Evolutionary conservation across 2,329 filamentous ascomycete genomes (phyloP), one percentile per base, ranked within the genome.

Genomic region (Diaporthe sp.): DNA sequence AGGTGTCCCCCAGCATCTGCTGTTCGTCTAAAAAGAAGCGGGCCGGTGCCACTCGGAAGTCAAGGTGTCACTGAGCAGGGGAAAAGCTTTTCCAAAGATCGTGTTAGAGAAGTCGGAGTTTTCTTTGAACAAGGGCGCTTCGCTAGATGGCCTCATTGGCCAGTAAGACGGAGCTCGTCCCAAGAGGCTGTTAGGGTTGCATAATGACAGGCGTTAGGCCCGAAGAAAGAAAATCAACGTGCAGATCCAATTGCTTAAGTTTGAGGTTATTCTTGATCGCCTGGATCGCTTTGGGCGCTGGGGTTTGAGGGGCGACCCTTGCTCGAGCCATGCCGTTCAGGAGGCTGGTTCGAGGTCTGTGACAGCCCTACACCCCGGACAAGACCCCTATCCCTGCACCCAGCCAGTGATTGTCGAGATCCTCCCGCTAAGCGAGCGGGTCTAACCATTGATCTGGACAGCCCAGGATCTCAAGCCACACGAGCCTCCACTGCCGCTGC

Each of bases 251-350:
- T n/a, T 70, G 47, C 65, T 55, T 42, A 70, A 55, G 65, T 70
- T 55, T 70, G 65, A 55, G 65, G 65, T 55, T 70, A 70, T 70
- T 55, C 65, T 70, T 70, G 65, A 53, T 68, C 47, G 63, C 63
- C 65, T 68, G 39, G 65, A 53, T 68, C 47, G 65, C 65, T 53
- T 53, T 68, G 63, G 63, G 49, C 47, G 34, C 63, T 68, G 44
- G 63, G 63, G 44, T 67, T 37, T 67, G 63, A 51, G 63, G 63
- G 17, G 44, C 20, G 9, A 37, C 25, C 61, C 61, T 49, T 49
- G 60, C 39, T 17, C 20, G 9, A 37, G 15, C 61, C 61, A 65
- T 49, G 60, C 39, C 6, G 22, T 51, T 53, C 34, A 70, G 47
- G 65, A 70, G 49, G 34, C 49, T 70, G 47, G 65, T 70, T 55